These are phyloP conservation scores for Peronospora belbahrii DNA, from an alignment of 352 stramenopile species.

Conservation along the genomic window DNA sequence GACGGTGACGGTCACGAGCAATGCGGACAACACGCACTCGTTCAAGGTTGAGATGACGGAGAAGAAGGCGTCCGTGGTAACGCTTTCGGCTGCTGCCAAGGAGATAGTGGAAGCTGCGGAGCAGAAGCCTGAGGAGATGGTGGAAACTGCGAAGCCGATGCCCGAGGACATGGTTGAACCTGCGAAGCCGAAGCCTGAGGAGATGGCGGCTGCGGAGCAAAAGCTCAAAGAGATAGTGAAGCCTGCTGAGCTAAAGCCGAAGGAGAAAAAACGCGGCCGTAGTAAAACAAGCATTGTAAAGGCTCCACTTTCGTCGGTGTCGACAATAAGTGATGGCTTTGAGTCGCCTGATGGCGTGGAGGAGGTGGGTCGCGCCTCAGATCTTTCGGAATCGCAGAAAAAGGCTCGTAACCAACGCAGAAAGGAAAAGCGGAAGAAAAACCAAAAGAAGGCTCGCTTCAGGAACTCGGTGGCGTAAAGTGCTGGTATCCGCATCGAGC, in stretches of 20 bases:
- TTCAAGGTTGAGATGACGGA: slow-evolving; percentile 31
- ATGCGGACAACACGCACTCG: slow-evolving; percentile 20
- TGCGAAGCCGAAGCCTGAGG: slow-evolving; percentile 22
- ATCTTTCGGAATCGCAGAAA: slow-evolving; percentile 53
- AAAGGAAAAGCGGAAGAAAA: slow-evolving; percentile 77
- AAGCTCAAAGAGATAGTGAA: slow-evolving; percentile 26
- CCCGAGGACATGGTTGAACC: slow-evolving; percentile 18
- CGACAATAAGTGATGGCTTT: slow-evolving; percentile 22
- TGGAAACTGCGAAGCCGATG: neutral
- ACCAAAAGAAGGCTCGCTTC: slow-evolving; percentile 42
- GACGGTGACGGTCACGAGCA: slow-evolving; percentile 29
- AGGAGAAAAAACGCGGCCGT: slow-evolving; percentile 35
- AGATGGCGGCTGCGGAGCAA: slow-evolving; percentile 10
- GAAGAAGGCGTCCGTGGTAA: slow-evolving; percentile 24
- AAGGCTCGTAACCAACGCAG: slow-evolving; percentile 57
- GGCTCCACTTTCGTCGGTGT: slow-evolving; percentile 12
- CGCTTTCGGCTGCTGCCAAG: slow-evolving; percentile 9
- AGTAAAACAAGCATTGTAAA: slow-evolving; percentile 21
- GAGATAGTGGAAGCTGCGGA: slow-evolving; percentile 4
- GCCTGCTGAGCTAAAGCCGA: slow-evolving; percentile 16
- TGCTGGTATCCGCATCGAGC: slow-evolving; percentile 14
- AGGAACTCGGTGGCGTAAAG: slow-evolving; percentile 20
- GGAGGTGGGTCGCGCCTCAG: slow-evolving; percentile 15
- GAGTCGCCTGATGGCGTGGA: slow-evolving; percentile 31
- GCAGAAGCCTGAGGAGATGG: slow-evolving; percentile 6